Evolutionary conservation across 176 grass and related monocot genomes (phyloP).

Genomic region (Leersia perrieri): DNA sequence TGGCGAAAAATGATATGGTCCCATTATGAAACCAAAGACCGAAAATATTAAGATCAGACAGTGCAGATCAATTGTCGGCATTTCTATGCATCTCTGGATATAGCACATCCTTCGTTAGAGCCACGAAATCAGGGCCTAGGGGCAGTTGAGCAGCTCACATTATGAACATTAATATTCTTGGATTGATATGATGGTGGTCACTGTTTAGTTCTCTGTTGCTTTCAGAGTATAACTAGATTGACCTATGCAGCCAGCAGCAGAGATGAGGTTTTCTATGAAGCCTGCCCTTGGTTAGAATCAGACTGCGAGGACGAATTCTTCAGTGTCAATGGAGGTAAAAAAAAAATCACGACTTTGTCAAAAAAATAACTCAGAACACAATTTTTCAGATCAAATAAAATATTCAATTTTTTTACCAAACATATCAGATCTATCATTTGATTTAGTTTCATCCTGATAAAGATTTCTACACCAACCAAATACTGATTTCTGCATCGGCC

Average conservation of each 20-base stretch:
- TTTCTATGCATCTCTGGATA: constrained; percentile 17
- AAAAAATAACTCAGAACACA: neutral
- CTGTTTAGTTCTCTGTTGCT: neutral
- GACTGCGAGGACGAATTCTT: constrained; percentile 90
- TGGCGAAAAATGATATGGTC: neutral
- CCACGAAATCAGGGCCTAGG: neutral
- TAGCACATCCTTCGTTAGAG: neutral
- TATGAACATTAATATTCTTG: neutral
- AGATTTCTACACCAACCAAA: too few species aligned
- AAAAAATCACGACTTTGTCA: neutral
- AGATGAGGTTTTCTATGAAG: constrained; percentile 67
- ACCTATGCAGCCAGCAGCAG: constrained; percentile 51
- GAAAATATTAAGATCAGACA: neutral
- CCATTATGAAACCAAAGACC: neutral
- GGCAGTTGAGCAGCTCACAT: neutral
- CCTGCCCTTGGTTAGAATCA: constrained; percentile 75
- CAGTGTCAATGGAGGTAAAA: constrained; percentile 85
- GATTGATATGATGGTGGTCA: neutral
- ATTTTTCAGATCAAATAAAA: too few species aligned
- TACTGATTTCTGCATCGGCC: neutral
- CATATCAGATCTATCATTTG: too few species aligned
- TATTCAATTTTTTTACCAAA: too few species aligned
- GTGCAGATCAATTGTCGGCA: neutral
- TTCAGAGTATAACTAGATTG: neutral
- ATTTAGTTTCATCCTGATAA: too few species aligned